Base-by-base conservation (phyloP, 2,329 filamentous ascomycete genomes). In the Trichoderma lentiforme region DNA sequence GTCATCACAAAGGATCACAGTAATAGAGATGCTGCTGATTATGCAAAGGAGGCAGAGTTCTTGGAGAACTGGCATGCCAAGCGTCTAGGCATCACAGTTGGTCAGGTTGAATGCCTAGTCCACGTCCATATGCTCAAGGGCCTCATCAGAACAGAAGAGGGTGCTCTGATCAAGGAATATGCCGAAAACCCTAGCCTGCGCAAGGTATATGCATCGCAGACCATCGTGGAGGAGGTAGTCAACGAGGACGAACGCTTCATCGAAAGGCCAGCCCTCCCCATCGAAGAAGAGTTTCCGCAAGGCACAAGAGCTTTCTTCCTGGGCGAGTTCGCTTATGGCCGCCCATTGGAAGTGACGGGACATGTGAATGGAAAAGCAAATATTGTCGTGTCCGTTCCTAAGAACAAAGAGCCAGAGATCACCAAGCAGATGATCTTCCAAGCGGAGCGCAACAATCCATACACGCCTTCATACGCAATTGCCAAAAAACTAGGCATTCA, bases 61-160 rank as follows among this genome's bases (percentile, higher is more conserved):
- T 93, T 98, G 73, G 95, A 98, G 81, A 91, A 88, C 67, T 91
- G 89, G 78, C 98, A 99, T 83, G 95, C 92, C 83, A 97, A 96
- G 83, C 90, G 95, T 60, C 87, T 99, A 65, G 97, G 93, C 60
- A 94, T 97, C 79, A 88, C 95, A 65, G 94, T 95, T 74, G 94
- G 95, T 56, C 85, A 90, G 26, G 93, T 98, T 6, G 95, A 99
- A 78, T 93, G 94, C 28, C 86, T 98, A 76, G 90, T 98, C 34
- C 92, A 97, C 74, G 94, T 99, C 47, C 93, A 98, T 76, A 96
- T 97, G 88, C 88, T 99, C 70, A 97, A 93, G 81, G 96, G 97
- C 26, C 86, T 99, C 74, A 87, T 88, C 77, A 98, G 97, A 85
- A 97, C 93, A 0, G 94, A 98, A 73, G 91, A 95, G 43, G 96